Base-by-base conservation (phyloP, 768 basidiomycete genomes). In the Nevesoporus exiguus region DNA sequence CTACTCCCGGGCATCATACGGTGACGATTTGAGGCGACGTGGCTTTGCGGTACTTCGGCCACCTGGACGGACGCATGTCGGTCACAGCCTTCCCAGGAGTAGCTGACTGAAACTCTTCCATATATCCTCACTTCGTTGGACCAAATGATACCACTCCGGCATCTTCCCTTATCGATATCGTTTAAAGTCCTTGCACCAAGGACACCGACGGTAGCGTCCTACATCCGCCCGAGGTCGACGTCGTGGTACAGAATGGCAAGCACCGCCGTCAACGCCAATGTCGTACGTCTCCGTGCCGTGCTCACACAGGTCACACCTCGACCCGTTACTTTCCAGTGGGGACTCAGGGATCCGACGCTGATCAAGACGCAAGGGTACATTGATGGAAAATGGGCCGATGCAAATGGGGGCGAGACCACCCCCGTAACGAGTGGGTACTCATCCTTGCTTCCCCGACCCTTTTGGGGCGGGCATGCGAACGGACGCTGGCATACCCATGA, bases 331-430 rank as follows among this genome's bases (percentile, higher is more conserved):
- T 45, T 33, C n/a, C 30, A 88, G 86, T 85, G 86, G 70, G 85
- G 83, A 33, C 77, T 98, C 56, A 88, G 86, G 64, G 94, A 98
- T 64, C 66, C 85, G 0, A 78, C 80, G 6, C 71, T 98, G 53
- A 75, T 95, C 65, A 86, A 84, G 61, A 81, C 81, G 25, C 83
- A 92, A 71, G 90, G 80, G 0, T 80, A 86, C 55, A 89, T 98
- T 66, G 81, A 85, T 64, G 95, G 94, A 0, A 82, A 93, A 70
- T 93, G 92, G 89, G 75, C 91, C 3, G 84, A 89, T 58, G 85
- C 90, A n/a, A 80, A 80, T 58, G 83, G 80, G 42, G 86, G 88
- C 7, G 82, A 79, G 50, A 87, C 74, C 22, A 85, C 97, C 58
- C 66, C 73, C 27, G 93, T 98, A 36, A 82, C 76, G 43, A 93